These are phyloP conservation scores for Santalum album DNA, from an alignment of 164 flowering plant species.

Conservation along the genomic window DNA sequence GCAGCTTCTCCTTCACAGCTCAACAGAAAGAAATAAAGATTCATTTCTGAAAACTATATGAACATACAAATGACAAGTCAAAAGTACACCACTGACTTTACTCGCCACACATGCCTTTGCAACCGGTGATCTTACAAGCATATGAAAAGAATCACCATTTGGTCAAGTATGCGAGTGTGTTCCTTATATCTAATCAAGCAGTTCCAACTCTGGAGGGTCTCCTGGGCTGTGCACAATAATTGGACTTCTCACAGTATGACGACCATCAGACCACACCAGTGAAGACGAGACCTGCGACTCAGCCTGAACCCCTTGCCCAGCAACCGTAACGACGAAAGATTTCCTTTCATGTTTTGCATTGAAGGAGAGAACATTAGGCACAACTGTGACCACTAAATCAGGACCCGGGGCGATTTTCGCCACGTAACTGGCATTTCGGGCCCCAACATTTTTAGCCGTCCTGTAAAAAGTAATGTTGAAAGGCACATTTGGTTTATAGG, in stretches of 20 bases:
- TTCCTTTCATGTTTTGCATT: slow-evolving; percentile 22
- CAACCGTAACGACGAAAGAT: slow-evolving; percentile 24
- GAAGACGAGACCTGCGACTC: not conserved
- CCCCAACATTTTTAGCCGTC: slow-evolving; percentile 44
- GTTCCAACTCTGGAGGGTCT: too few relatives aligned
- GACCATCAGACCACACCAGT: slow-evolving; percentile 29
- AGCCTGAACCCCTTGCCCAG: not conserved
- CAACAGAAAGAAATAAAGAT: too few relatives aligned
- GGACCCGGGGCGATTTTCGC: slow-evolving; percentile 5
- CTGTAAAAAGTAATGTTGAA: slow-evolving; percentile 16
- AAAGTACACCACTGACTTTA: too few relatives aligned
- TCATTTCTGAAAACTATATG: too few relatives aligned
- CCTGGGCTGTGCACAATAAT: slow-evolving; percentile 14
- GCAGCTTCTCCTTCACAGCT: too few relatives aligned
- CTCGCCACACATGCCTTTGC: too few relatives aligned
- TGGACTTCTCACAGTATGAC: slow-evolving; percentile 26
- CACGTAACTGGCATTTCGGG: slow-evolving; percentile 22
- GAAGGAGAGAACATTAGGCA: slow-evolving; percentile 26
- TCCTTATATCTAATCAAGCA: too few relatives aligned
- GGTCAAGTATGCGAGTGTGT: too few relatives aligned
- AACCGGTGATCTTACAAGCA: too few relatives aligned
- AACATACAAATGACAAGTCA: too few relatives aligned
- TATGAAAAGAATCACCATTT: too few relatives aligned
- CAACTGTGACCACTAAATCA: slow-evolving; percentile 15
- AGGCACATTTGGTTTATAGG: not conserved